These are phyloP conservation scores for Metschnikowia proteae DNA, from an alignment of 805 yeast species.

Conservation along the genomic window DNA sequence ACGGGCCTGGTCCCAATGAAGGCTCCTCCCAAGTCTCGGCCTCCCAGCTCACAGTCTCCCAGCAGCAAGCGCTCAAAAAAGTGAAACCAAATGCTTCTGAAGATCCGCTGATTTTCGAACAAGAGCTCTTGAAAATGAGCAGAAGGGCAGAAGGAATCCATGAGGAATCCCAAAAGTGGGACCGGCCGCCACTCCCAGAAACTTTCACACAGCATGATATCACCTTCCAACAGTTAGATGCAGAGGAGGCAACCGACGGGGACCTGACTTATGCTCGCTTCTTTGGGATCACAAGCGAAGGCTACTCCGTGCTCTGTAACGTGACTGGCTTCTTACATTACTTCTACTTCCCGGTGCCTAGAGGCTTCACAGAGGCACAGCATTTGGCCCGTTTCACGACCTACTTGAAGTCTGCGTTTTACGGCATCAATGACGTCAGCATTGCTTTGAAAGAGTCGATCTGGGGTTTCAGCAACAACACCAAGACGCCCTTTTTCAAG, in stretches of 20 bases:
- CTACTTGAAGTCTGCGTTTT: constrained; percentile 46
- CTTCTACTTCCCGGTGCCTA: constrained; percentile 87
- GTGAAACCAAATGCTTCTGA: constrained; percentile 31
- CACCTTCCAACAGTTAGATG: constrained; percentile 88
- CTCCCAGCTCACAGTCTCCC: constrained; percentile 26
- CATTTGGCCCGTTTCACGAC: constrained; percentile 43
- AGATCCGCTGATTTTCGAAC: constrained; percentile 32
- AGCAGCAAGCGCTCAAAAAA: constrained; percentile 33
- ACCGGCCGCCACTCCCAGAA: constrained; percentile 54
- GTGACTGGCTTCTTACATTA: constrained; percentile 88
- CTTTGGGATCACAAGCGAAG: constrained; percentile 88
- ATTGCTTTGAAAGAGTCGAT: constrained; percentile 73
- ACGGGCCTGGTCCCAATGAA: neutral
- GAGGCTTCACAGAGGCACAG: constrained; percentile 60
- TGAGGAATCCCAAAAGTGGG: constrained; percentile 41
- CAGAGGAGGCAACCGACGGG: constrained; percentile 70
- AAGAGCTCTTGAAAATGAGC: constrained; percentile 18
- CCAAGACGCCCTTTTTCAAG: constrained; percentile 74
- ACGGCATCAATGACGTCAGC: constrained; percentile 63
- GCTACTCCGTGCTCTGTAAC: constrained; percentile 85
- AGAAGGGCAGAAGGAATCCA: constrained; percentile 18
- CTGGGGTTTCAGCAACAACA: constrained; percentile 88
- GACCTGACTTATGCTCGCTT: constrained; percentile 69
- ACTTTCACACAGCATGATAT: constrained; percentile 50
- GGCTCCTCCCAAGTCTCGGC: constrained; percentile 12